Conservation (phyloP, 164 flowering plant genomes). For the Paratinospora sagittata region DNA sequence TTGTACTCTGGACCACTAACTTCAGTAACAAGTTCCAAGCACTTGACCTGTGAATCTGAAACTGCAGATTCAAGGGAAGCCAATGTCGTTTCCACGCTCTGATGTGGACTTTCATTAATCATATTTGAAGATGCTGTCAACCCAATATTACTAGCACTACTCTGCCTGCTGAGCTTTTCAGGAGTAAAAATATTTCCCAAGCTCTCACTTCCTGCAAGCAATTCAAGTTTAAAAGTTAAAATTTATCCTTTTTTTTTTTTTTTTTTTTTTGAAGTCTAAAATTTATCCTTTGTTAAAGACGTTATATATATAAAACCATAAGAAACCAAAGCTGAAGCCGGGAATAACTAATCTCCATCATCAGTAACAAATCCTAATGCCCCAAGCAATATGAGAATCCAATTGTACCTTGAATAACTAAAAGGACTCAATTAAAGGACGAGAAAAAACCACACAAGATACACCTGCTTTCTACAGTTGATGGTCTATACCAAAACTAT, state of each 20-base stretch:
- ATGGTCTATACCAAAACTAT: neutral
- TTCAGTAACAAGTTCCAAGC: constrained; percentile 46
- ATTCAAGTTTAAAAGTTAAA: neutral
- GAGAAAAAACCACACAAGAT: neutral
- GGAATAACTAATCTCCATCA: no score
- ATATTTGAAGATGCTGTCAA: constrained; percentile 26
- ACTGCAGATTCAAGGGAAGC: constrained; percentile 63
- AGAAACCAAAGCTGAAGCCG: no score
- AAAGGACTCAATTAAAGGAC: neutral
- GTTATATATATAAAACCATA: no score
- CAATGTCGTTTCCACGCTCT: constrained; percentile 46
- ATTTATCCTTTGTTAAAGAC: neutral
- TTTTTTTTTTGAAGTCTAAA: no score
- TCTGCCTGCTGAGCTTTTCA: constrained; percentile 37
- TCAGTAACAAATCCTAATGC: no score
- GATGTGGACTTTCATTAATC: constrained; percentile 20
- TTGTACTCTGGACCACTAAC: constrained; percentile 30
- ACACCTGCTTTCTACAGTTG: neutral
- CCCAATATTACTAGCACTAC: constrained; percentile 27
- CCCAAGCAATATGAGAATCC: no score
- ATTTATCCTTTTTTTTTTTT: no score
- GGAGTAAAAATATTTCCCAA: constrained; percentile 67
- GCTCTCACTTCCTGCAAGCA: constrained; percentile 67
- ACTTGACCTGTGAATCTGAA: constrained; percentile 55
- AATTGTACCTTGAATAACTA: no score